A percentile compares a stretch with the other conserved stretches of the same genome.
These are phyloP conservation scores for Fusarium setosum DNA, from an alignment of 2,329 filamentous ascomycete genomes.

Conservation along the genomic window DNA sequence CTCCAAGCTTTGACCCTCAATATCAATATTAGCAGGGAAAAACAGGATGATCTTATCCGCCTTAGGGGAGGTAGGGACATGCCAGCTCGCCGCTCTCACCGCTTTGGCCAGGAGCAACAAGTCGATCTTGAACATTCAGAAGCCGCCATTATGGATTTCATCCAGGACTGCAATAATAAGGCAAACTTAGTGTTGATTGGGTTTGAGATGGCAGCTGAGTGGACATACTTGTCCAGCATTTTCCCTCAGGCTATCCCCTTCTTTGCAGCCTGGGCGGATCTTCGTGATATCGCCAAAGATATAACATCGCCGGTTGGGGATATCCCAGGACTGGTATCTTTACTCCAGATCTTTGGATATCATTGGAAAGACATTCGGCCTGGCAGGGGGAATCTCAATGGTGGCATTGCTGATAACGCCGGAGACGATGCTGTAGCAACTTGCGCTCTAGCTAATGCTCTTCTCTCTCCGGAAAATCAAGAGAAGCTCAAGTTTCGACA, in stretches of 20 bases:
- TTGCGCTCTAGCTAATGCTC: constrained; percentile 6
- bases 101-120: constrained; percentile 15
- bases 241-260: constrained; percentile 13
- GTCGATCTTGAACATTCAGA: constrained; percentile 1
- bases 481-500: constrained; percentile 17
- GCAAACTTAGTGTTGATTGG: neutral
- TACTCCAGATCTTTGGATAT: constrained; percentile 12
- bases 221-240: constrained; percentile 9
- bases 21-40: neutral
- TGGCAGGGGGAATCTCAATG: neutral
- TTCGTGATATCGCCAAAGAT: constrained; percentile 23
- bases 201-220: constrained; percentile 26
- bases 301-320: constrained; percentile 4
- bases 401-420: constrained; percentile 21
- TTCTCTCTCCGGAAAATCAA: neutral
- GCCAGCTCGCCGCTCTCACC: constrained; percentile 16
- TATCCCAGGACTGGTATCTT: neutral
- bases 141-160: constrained; percentile 4
- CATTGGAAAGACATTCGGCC: constrained; percentile 10
- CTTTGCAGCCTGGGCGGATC: constrained; percentile 27
- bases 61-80: neutral
- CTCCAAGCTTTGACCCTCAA: constrained; percentile 15
- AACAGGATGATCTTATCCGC: neutral
- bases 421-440: constrained; percentile 29
- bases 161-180: neutral